These are phyloP conservation scores for Botrytis elliptica DNA, from an alignment of 2,329 filamentous ascomycete genomes.

Conservation along the genomic window DNA sequence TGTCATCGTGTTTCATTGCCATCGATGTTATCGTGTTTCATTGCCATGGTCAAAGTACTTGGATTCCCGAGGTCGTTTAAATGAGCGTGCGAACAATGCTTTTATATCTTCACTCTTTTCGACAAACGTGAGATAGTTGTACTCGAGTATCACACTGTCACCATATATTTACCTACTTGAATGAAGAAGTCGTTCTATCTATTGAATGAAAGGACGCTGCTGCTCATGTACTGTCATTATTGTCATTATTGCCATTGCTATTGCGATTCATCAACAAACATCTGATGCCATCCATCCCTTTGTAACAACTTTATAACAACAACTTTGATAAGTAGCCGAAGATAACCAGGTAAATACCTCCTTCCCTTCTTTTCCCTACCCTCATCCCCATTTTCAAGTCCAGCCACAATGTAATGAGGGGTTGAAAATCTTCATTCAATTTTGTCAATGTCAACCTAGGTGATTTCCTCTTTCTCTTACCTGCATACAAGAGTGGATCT, in stretches of 20 bases:
- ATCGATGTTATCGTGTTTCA: neutral
- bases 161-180: no score
- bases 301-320: neutral
- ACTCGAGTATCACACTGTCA: neutral
- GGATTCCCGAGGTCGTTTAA: no score
- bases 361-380: neutral
- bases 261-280: neutral
- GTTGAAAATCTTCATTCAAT: neutral
- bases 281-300: neutral
- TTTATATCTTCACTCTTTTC: neutral
- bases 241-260: neutral
- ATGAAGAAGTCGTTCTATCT: neutral
- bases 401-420: neutral
- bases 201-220: neutral
- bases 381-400: neutral
- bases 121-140: neutral
- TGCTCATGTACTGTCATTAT: no score
- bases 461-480: constrained; percentile 3
- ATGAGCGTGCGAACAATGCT: neutral
- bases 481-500: constrained; percentile 9
- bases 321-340: neutral
- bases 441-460: neutral
- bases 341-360: neutral
- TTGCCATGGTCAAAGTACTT: neutral
- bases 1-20: neutral